Conservation (phyloP, 108 stramenopile genomes). For the Cyclotella atomus region DNA sequence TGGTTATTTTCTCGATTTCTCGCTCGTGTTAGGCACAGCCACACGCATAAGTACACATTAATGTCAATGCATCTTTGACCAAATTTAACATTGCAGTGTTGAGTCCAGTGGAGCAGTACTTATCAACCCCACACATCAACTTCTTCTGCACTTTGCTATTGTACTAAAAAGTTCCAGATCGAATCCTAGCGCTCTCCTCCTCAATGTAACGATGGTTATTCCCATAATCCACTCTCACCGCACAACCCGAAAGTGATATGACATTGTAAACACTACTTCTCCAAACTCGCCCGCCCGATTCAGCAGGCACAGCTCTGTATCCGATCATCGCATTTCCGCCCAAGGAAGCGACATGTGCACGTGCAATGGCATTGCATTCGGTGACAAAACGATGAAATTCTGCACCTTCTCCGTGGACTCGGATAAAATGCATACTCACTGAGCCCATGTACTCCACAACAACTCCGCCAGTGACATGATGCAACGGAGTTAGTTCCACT, state of each 20-base stretch:
- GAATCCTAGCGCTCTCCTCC: neutral
- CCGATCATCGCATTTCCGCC: constrained; percentile 93
- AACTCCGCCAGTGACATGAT: constrained; percentile 70
- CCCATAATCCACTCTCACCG: constrained; percentile 67
- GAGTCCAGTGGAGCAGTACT: too few species aligned
- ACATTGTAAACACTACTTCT: constrained; percentile 91
- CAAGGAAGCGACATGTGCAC: constrained; percentile 86
- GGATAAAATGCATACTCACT: constrained; percentile 90
- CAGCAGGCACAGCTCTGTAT: constrained; percentile 86
- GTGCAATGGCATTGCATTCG: constrained; percentile 91
- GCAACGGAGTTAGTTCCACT: constrained; percentile 80
- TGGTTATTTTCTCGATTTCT: too few species aligned
- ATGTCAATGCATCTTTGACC: too few species aligned
- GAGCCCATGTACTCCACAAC: constrained; percentile 83
- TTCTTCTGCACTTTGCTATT: neutral
- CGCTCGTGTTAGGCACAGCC: too few species aligned
- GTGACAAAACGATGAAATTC: constrained; percentile 89
- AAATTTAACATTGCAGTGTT: too few species aligned
- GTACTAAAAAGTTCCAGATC: constrained; percentile 2
- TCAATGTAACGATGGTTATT: neutral
- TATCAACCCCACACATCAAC: too few species aligned
- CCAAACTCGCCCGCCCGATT: constrained; percentile 88
- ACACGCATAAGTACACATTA: too few species aligned
- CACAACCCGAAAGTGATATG: constrained; percentile 71
- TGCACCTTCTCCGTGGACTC: constrained; percentile 84